Evolutionary conservation across 805 yeast species (phyloP), one percentile per base, ranked within the genome.

Genomic region (Candida yuanshanica): DNA sequence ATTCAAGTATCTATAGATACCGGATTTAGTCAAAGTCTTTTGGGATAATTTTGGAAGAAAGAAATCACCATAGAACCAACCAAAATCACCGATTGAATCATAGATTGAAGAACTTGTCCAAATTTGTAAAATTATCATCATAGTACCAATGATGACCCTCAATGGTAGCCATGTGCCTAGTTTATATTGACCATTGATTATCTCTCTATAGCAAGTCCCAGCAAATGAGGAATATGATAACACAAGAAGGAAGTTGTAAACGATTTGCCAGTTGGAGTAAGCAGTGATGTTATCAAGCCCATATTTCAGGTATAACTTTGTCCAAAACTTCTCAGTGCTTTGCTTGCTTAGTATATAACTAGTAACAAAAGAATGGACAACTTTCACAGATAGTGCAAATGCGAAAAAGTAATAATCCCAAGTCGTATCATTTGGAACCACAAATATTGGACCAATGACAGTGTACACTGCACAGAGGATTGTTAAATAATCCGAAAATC

Each of bases 41-140:
- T 66, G 67, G 17, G 70, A 63, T 16, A 73, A 65, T 39, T 70
- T 74, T 27, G 83, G 77, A 43, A 83, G 64, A 61, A 84, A 85
- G 62, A 85, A 85, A 59, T 85, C 95, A 43, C 95, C 95, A 59
- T 81, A 85, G 53, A 84, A 85, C 93, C 93, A 85, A n/a, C 95
- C 93, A 60, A 81, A 83, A 46, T 82, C 83, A 2, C 91, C 91
- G 48, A 85, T 77, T 37, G 84, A 78, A 34, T 76, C 75, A 48
- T 79, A 71, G 27, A 84, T 83, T 23, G 87, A 83, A 20, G 69
- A 52, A 49, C 83, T 78, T 26, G 87, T 81, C 83, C 87, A 79
- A 14, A 72, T 56, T 52, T 85, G 95, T 22, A 85, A 66, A 7
- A 70, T 50, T 13, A 81, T 65, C 26, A 83, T 65, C 44, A 77